A percentile compares a stretch with the other conserved stretches of the same genome.
Evolutionary conservation across 2,329 filamentous ascomycete species (phyloP).

Genomic region (Sphaerulina vaccinii): DNA sequence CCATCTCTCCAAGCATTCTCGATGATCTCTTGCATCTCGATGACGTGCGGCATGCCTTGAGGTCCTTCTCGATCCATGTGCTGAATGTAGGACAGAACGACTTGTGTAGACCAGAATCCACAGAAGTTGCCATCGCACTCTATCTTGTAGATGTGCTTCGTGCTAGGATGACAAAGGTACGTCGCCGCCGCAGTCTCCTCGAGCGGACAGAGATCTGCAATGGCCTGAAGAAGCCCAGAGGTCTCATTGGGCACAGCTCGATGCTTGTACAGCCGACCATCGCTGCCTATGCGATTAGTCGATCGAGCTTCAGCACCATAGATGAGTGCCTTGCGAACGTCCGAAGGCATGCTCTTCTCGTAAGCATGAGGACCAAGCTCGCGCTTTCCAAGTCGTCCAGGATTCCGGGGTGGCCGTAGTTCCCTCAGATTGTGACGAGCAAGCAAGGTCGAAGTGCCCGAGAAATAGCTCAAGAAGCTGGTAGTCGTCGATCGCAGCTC

Average conservation of each 20-base stretch:
- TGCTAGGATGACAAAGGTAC: slow-evolving; percentile 74
- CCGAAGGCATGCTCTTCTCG: slow-evolving; percentile 47
- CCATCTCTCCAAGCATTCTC: slow-evolving; percentile 85
- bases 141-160: slow-evolving; percentile 79
- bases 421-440: slow-evolving; percentile 15
- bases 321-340: slow-evolving; percentile 43
- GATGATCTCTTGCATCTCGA: slow-evolving; percentile 81
- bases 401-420: slow-evolving; percentile 15
- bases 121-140: slow-evolving; percentile 86
- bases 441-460: slow-evolving; percentile 14
- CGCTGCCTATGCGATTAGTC: slow-evolving; percentile 43
- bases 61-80: slow-evolving; percentile 24
- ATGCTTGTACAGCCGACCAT: slow-evolving; percentile 44
- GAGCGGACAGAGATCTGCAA: slow-evolving; percentile 54
- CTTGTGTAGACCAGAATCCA: slow-evolving; percentile 93
- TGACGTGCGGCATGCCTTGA: slow-evolving; percentile 65
- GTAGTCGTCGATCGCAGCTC: background rate
- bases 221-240: slow-evolving; percentile 45
- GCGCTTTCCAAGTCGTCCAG: slow-evolving; percentile 36
- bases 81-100: slow-evolving; percentile 75
- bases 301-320: slow-evolving; percentile 42
- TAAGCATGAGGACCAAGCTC: slow-evolving; percentile 51
- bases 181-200: slow-evolving; percentile 65
- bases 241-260: slow-evolving; percentile 48
- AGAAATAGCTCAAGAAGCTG: slow-evolving; percentile 21